Evolutionary conservation across 176 grass and related monocot species (phyloP).

Genomic region (Triticum monococcum): DNA sequence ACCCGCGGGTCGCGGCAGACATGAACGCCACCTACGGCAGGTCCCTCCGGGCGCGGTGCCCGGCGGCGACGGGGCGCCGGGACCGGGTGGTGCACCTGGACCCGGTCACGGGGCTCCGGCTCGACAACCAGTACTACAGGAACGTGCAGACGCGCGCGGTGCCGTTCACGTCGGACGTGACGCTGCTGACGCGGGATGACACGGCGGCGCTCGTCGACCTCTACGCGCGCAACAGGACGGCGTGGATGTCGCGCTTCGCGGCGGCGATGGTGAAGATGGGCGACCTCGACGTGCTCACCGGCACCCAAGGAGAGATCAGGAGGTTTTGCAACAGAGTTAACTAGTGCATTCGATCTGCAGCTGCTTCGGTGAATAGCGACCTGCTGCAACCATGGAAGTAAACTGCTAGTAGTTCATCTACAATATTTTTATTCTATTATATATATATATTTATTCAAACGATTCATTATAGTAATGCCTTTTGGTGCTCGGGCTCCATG

Average conservation of each 20-base stretch:
- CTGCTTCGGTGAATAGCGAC: background rate
- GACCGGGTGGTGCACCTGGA: constrained; percentile 49
- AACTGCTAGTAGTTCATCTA: background rate
- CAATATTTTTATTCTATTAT: background rate
- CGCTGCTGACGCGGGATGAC: constrained; percentile 38
- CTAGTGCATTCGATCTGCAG: background rate
- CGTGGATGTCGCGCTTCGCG: constrained; percentile 33
- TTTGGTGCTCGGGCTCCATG: too few species aligned
- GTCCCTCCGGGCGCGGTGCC: background rate
- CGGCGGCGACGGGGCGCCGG: constrained; percentile 5
- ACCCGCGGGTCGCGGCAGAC: constrained; percentile 3
- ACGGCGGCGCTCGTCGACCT: constrained; percentile 48
- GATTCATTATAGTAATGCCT: background rate
- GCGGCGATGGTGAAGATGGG: constrained; percentile 77
- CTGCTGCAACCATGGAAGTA: background rate
- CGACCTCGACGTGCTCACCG: constrained; percentile 50
- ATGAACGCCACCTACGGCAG: constrained; percentile 17
- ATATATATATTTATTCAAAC: background rate
- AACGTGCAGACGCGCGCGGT: constrained; percentile 41
- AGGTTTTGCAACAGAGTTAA: background rate
- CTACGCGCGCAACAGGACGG: constrained; percentile 23
- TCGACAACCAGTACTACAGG: constrained; percentile 62
- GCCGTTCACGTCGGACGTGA: constrained; percentile 47
- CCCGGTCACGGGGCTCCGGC: constrained; percentile 3
- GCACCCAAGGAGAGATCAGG: constrained; percentile 55